Evolutionary conservation across 2,329 filamentous ascomycete genomes (phyloP), one percentile per base, ranked within the genome.

Genomic region (Daldinia sp.): DNA sequence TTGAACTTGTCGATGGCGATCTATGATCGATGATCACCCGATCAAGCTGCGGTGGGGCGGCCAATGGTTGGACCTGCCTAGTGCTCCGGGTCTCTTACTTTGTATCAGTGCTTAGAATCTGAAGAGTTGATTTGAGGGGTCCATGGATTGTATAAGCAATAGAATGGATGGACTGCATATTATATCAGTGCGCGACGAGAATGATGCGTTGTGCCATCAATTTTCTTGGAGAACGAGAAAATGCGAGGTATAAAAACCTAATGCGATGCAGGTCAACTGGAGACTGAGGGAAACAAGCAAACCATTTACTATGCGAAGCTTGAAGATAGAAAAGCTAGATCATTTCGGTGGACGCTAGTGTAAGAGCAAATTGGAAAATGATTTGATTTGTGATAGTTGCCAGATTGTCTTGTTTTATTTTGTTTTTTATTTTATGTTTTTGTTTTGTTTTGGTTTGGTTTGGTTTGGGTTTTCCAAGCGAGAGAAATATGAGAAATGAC

Each of bases 1-100:
- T 90, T 64, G 63, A 70, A 15, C 56, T 75, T 19, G 47, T 71
- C n/a, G 67, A 52, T 35, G 35, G n/a, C n/a, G n/a, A 35, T 41
- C 8, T 15, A 27, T 30, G 54, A 49, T 57, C 3, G 37, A 45
- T 45, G 39, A 25, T 45, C 15, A 15, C 15, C 35, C 21, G 39
- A 45, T 45, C 21, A 23, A 45, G 39, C n/a, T n/a, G 9, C 13
- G 11, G 39, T 27, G 21, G 21, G 21, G 21, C 21, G 21, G 10
- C 39, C 39, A 27, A 27, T 27, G 11, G 21, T 23, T 27, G 21
- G 21, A 9, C 27, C 39, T 8, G 21, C 39, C 39, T 23, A 6
- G 13, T 25, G 39, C 39, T 45, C 39, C 23, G 39, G 21, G 39
- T 15, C 2, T 13, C n/a, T 27, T 43, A 25, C 11, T 43, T 45